Conservation (phyloP, 495 filamentous ascomycete genomes). For the Penicillium parvum region DNA sequence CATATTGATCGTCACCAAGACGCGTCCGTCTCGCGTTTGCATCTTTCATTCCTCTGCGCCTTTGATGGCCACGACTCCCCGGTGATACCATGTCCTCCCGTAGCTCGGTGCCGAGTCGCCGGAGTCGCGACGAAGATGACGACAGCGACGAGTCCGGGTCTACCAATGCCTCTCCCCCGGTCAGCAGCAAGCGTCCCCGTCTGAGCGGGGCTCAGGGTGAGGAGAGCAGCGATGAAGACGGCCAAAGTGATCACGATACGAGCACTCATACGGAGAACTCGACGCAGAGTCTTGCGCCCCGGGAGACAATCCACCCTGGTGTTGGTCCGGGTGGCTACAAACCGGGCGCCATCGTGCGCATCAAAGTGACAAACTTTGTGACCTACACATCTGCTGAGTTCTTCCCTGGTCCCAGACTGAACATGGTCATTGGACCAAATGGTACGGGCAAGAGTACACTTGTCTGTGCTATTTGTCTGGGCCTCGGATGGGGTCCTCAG, state of each 20-base stretch:
- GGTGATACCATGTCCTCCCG: conserved; percentile 26
- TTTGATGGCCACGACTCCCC: neutral
- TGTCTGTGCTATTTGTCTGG: conserved; percentile 94
- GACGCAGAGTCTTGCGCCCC: neutral
- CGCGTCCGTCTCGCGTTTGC: conserved; percentile 22
- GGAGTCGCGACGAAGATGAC: conserved; percentile 28
- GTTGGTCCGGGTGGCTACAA: conserved; percentile 44
- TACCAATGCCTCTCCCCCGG: conserved; percentile 13
- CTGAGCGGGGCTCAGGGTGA: conserved; percentile 16
- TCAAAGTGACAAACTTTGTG: conserved; percentile 86
- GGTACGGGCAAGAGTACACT: conserved; percentile 97
- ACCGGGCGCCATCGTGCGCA: conserved; percentile 84
- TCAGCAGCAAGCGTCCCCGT: conserved; percentile 34
- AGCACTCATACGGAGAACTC: neutral
- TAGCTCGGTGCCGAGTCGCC: conserved; percentile 27
- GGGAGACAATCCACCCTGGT: conserved; percentile 5
- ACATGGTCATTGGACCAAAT: conserved; percentile 99
- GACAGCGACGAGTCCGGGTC: conserved; percentile 19
- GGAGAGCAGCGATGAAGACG: conserved; percentile 7
- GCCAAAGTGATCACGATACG: conserved; percentile 7
- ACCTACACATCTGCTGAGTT: conserved; percentile 92
- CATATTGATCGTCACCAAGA: conserved; percentile 19
- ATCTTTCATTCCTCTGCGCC: conserved; percentile 1
- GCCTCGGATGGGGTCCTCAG: conserved; percentile 75
- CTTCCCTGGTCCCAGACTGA: conserved; percentile 82